phyloP scores from a whole-genome alignment of 306 rosid genomes.

The Lagenaria siceraria region DNA sequence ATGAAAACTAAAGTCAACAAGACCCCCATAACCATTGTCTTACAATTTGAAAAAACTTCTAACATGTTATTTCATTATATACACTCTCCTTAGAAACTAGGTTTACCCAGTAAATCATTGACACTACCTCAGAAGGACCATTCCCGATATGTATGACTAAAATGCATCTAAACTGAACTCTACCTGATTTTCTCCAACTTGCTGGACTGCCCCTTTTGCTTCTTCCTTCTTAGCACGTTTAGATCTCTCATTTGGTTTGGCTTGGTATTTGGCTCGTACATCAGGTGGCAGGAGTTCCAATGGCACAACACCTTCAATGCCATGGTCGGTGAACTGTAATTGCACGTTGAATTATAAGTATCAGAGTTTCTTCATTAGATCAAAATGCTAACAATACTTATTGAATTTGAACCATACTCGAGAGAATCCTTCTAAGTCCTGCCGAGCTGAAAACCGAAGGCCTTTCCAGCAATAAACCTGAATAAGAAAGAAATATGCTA shows the following conservation, averaged over 20 bases:
- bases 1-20: slow-evolving; percentile 5
- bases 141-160: neutral
- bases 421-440: slow-evolving; percentile 95
- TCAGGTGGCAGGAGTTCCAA: slow-evolving; percentile 83
- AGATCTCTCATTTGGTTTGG: slow-evolving; percentile 66
- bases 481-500: slow-evolving; percentile 13
- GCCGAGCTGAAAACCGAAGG: slow-evolving; percentile 86
- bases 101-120: neutral
- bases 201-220: slow-evolving; percentile 45
- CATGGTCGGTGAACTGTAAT: slow-evolving; percentile 80
- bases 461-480: slow-evolving; percentile 99
- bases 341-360: slow-evolving; percentile 3
- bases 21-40: neutral
- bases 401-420: slow-evolving; percentile 30
- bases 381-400: neutral
- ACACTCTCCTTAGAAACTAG: neutral
- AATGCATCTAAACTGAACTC: neutral
- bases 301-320: slow-evolving; percentile 90
- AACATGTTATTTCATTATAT: neutral
- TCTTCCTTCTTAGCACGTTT: slow-evolving; percentile 89
- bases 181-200: slow-evolving; percentile 82
- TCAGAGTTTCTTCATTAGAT: neutral
- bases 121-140: neutral
- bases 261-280: slow-evolving; percentile 67
- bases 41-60: neutral